Evolutionary conservation across 805 yeast species (phyloP), one percentile per base, ranked within the genome.

Genomic region (Candida vaughaniae): DNA sequence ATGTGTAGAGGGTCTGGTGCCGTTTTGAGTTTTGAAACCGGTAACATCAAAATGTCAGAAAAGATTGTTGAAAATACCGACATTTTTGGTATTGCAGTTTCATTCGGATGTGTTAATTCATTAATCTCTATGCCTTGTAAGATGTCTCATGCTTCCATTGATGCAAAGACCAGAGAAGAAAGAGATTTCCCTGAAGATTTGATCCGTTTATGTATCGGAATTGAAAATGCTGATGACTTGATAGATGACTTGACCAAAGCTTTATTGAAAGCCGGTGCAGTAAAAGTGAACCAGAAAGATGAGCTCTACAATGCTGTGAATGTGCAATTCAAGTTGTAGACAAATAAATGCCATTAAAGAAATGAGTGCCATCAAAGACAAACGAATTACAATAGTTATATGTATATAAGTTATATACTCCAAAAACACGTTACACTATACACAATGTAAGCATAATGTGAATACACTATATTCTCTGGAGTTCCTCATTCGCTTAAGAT

Each of bases 121-220:
- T 72, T 90, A 55, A 87, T 90, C 40, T 87, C 96, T 26, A 77
- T 90, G 81, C 98, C 98, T 11, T 87, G 97, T 61, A 77, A 78
- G 60, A 90, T 90, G 97, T 86, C 96, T 5, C 98, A 90, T 56
- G 97, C 97, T n/a, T 83, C 96, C 3, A 90, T 90, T 45, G 96
- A 89, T 50, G 83, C 89, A 17, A 78, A 85, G 54, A 81, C 87
- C 3, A 79, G 97, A 60, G 81, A 80, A 33, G 95, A 85, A 59
- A 79, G 98, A 58, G 88, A 81, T 30, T 80, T 90, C 64, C 96
- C 96, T 2, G 97, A 90, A 61, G 97, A 91, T 57, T 71, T 90
- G 54, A 80, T 90, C 49, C 75, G 98, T 53, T 72, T 90, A 38
- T 90, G 96, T 58, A 82, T 90, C 35, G 98, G 98, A 41, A 90